A percentile compares a stretch with the other conserved stretches of the same genome.
phyloP scores from a whole-genome alignment of 345 rosid species.

The Cochlearia excelsa region DNA sequence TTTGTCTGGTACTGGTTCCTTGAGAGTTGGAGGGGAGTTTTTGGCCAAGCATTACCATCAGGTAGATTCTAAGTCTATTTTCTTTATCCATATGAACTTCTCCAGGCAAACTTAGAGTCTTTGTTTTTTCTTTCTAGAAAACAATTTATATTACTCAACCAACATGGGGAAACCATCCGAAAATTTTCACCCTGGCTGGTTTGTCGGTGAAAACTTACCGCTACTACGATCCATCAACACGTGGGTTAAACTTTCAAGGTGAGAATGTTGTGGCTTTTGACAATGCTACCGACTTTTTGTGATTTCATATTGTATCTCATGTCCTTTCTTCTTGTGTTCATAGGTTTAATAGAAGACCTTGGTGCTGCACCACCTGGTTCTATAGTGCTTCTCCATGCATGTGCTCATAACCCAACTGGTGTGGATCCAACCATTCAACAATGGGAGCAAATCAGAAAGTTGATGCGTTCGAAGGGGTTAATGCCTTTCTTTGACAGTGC shows the following conservation, averaged over 20 bases:
- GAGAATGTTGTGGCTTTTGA: not conserved
- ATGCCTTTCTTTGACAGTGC: slow-evolving; percentile 97
- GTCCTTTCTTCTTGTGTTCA: slow-evolving; percentile 18
- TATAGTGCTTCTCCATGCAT: slow-evolving; percentile 89
- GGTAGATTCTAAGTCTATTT: slow-evolving; percentile 28
- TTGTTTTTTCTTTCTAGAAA: slow-evolving; percentile 45
- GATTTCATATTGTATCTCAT: not conserved
- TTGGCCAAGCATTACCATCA: slow-evolving; percentile 75
- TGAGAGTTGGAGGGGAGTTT: slow-evolving; percentile 90
- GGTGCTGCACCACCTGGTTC: slow-evolving; percentile 86
- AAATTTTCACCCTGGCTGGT: slow-evolving; percentile 67
- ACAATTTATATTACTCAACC: slow-evolving; percentile 75
- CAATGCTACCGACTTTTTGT: not conserved
- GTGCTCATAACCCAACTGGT: slow-evolving; percentile 98
- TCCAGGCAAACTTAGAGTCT: not conserved
- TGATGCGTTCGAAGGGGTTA: slow-evolving; percentile 71
- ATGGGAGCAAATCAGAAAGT: slow-evolving; percentile 79
- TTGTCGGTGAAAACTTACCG: slow-evolving; percentile 71
- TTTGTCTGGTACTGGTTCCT: slow-evolving; percentile 88
- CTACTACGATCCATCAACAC: slow-evolving; percentile 75
- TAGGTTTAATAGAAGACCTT: slow-evolving; percentile 82
- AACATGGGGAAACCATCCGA: slow-evolving; percentile 88
- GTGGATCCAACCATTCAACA: slow-evolving; percentile 89
- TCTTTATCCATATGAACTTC: not conserved
- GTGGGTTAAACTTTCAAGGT: slow-evolving; percentile 80